Evolutionary conservation across 140 eudicot genomes (phyloP), one percentile per base, ranked within the genome.

Genomic region (Anethum foeniculum): DNA sequence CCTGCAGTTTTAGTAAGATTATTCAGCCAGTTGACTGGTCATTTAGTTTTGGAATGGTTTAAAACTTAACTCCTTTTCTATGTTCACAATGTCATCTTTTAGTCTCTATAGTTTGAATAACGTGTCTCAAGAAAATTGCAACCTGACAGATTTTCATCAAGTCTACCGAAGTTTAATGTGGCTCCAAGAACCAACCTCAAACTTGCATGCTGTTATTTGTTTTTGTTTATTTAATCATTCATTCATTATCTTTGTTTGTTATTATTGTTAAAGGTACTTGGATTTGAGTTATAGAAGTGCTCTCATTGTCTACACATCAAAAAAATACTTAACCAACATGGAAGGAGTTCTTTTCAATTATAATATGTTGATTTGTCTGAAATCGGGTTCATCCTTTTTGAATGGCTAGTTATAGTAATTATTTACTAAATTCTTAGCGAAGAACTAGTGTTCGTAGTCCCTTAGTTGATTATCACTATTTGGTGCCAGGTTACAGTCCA

Each of bases 401-500:
- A 23, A 11, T 44, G 5, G n/a, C 13, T 23, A 34, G 81, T 77
- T 18, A 54, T 64, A 54, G 34, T 68, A 7, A 68, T 67, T 38
- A 30, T 78, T 48, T 48, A 13, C 51, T 5, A 46, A 38, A 3
- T 32, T 54, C 16, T 58, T 78, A 23, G 34, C 9, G 14, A 39
- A 38, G 36, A 78, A 56, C 43, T 23, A 52, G 52, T 78, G 18
- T 67, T 62, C 13, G 23, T 30, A 60, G 76, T 78, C n/a, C 25
- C 38, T 28, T 43, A 38, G 48, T 80, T 84, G 82, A 84, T 68
- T 23, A 58, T 47, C 82, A 67, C 75, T 75, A 56, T 71, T 80
- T 78, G 79, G 73, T 88, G 84, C 76, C 92, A 96, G 99, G 95
- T 93, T 68, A 91, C 97, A 0, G 93, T 96, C 81, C 99, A 96